phyloP scores from a whole-genome alignment of 805 yeast species.

The Yarrowia sp. region DNA sequence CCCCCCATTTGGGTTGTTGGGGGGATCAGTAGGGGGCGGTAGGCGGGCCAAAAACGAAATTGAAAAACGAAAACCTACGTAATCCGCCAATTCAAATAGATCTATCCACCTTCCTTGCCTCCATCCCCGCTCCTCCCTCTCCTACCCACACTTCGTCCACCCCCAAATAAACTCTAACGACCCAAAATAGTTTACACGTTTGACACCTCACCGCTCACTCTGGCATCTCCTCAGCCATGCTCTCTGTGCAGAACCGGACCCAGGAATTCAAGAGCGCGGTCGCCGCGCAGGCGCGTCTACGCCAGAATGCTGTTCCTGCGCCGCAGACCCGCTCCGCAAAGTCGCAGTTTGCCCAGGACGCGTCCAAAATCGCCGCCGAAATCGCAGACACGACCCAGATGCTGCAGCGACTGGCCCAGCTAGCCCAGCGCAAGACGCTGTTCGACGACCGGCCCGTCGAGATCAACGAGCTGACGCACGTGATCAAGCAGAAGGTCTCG shows the following conservation, averaged over 20 bases:
- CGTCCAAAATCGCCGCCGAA: conserved; percentile 82
- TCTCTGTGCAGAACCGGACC: conserved; percentile 72
- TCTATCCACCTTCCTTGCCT: not conserved
- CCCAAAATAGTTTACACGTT: no score
- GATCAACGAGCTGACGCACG: conserved; percentile 84
- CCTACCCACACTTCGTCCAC: no score
- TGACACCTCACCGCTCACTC: not conserved
- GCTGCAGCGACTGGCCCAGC: conserved; percentile 71
- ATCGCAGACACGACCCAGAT: conserved; percentile 81
- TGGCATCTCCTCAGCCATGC: not conserved
- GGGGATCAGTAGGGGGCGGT: not conserved
- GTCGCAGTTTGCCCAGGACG: conserved; percentile 66
- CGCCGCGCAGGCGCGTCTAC: conserved; percentile 62
- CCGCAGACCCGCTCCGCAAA: conserved; percentile 36
- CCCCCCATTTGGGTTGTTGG: not conserved
- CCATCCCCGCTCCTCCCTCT: not conserved
- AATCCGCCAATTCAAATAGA: not conserved
- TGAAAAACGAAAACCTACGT: not conserved
- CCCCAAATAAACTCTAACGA: not conserved
- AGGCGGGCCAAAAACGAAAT: not conserved
- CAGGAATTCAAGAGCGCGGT: conserved; percentile 92
- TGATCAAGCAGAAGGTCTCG: conserved; percentile 78
- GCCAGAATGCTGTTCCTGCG: conserved; percentile 41
- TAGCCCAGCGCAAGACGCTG: conserved; percentile 86
- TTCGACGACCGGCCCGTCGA: conserved; percentile 94